Base-by-base conservation (phyloP, 1,139 yeast genomes). In the Scheffersomyces parashehatae region DNA sequence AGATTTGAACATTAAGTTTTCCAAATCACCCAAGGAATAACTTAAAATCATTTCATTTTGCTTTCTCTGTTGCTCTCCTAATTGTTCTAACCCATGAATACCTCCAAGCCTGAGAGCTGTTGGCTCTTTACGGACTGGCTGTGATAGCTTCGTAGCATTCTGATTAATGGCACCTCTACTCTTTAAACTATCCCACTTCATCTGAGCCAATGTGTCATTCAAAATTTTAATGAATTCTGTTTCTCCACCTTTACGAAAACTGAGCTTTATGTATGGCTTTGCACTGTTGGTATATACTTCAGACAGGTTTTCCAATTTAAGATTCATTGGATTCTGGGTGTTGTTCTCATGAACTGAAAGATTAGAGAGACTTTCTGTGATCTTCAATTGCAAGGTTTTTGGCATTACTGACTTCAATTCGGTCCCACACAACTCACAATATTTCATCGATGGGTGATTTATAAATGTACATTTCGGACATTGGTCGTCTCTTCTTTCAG, bases 401-500 rank as follows among this genome's bases (percentile, higher is more conserved):
- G 65, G 61, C 5, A 64, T 28, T 4, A 44, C 44, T 1, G 64
- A 52, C 39, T 52, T 56, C 37, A 88, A 67, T 37, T 77, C 74
- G 0, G 85, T 71, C 0, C 96, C 97, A 67, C 98, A 93, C 60
- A 93, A 77, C 62, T 93, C 99, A 62, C 99, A 93, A 49, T 72
- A 75, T 38, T 75, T 68, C 71, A 93, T 68, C 3, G 88, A 80
- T 0, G 91, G 87, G 61, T 91, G 97, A 59, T 93, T 93, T 12
- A 81, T 69, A 56, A 91, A 93, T 0, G 98, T 93, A 56, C 98
- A 93, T 37, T 77, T 73, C 0, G 90, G 83, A 53, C 99, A 93
- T 39, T 75, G 74, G 35, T 75, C 70, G 43, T 79, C 73, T 40
- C 68, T n/a, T 35, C 42, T 26, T 29, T 42, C 33, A 36, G 44